A percentile compares a stretch with the other conserved stretches of the same genome.
Evolutionary conservation across 169 alveolate genomes (phyloP).

Genomic region (Plasmodium blacklocki): DNA sequence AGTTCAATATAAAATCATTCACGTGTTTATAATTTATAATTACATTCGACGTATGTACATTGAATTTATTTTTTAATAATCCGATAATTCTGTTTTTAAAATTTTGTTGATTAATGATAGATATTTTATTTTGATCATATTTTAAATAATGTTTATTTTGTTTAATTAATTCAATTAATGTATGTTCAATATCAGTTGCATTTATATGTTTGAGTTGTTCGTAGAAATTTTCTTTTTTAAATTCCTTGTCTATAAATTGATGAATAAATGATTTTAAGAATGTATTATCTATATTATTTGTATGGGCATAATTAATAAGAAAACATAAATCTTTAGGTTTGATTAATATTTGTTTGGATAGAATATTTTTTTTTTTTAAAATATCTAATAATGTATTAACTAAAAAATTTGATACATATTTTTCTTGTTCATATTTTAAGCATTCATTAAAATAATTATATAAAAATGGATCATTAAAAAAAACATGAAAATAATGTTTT

Average conservation of each 20-base stretch:
- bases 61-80: slow-evolving; percentile 26
- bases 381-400: slow-evolving; percentile 65
- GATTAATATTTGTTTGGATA: slow-evolving; percentile 61
- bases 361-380: slow-evolving; percentile 44
- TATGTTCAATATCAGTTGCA: slow-evolving; percentile 9
- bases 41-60: not conserved
- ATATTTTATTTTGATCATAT: slow-evolving; percentile 5
- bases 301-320: slow-evolving; percentile 38
- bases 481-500: slow-evolving; percentile 66
- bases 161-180: slow-evolving; percentile 40
- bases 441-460: slow-evolving; percentile 71
- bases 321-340: slow-evolving; percentile 62
- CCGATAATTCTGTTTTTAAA: slow-evolving; percentile 76
- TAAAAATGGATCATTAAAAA: slow-evolving; percentile 73
- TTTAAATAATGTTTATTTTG: slow-evolving; percentile 34
- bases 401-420: slow-evolving; percentile 64
- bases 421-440: slow-evolving; percentile 57
- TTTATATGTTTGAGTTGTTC: slow-evolving; percentile 11
- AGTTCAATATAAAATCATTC: slow-evolving; percentile 33
- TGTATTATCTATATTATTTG: slow-evolving; percentile 50
- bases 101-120: slow-evolving; percentile 46
- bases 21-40: slow-evolving; percentile 40
- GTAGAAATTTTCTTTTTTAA: slow-evolving; percentile 21
- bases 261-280: slow-evolving; percentile 17
- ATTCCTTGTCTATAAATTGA: slow-evolving; percentile 41